These are phyloP conservation scores for Cordia subcordata DNA, from an alignment of 257 asterid species.

Conservation along the genomic window DNA sequence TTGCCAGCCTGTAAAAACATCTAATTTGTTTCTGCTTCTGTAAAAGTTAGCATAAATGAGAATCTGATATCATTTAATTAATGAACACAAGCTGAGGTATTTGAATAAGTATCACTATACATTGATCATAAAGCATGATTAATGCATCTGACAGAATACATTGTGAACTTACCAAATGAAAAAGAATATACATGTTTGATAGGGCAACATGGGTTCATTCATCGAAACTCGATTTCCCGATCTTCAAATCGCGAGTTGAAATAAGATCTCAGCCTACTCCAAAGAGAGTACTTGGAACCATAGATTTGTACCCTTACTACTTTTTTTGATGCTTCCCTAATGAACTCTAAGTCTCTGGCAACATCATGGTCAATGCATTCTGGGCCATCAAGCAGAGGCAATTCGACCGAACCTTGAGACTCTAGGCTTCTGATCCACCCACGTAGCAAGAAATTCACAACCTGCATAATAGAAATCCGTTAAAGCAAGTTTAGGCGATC, in stretches of 20 bases:
- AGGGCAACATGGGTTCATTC: background rate
- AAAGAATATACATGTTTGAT: background rate
- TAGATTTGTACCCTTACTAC: conserved; percentile 54
- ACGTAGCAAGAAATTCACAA: conserved; percentile 73
- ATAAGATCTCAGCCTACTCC: conserved; percentile 55
- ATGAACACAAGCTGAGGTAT: background rate
- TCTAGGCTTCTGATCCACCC: conserved; percentile 85
- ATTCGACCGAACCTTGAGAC: conserved; percentile 43
- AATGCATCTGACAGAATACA: background rate
- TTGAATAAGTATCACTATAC: background rate
- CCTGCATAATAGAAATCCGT: conserved; percentile 30
- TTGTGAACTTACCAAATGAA: too few species aligned
- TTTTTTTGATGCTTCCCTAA: conserved; percentile 47
- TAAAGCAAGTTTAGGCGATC: background rate
- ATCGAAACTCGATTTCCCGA: conserved; percentile 3
- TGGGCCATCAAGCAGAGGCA: conserved; percentile 60
- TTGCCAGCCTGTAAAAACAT: too few species aligned
- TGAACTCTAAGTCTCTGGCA: conserved; percentile 49
- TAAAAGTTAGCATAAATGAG: background rate
- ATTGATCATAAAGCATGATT: background rate
- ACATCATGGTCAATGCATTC: conserved; percentile 29
- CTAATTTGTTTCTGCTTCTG: too few species aligned
- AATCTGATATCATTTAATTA: background rate
- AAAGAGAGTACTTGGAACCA: conserved; percentile 52
- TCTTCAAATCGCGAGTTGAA: conserved; percentile 35